A percentile compares a stretch with the other conserved stretches of the same genome.
Evolutionary conservation across 2,329 filamentous ascomycete genomes (phyloP).

Genomic region (Hypoxylon sp.): DNA sequence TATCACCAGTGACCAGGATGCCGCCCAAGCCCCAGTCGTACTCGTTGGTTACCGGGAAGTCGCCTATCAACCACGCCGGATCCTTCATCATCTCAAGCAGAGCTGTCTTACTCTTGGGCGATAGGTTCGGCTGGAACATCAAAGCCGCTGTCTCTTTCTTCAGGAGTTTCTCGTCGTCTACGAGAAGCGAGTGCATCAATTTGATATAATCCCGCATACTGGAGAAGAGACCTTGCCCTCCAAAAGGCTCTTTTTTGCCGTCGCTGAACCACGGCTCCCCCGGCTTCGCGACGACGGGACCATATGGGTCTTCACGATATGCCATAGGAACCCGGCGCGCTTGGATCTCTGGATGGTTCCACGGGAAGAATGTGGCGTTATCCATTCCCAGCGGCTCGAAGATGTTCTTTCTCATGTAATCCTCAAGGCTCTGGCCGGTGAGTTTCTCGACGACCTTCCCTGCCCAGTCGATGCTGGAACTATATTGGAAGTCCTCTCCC

Average conservation of each 20-base stretch:
- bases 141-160: constrained; percentile 56
- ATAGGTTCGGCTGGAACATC: constrained; percentile 64
- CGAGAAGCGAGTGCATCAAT: constrained; percentile 61
- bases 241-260: constrained; percentile 48
- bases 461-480: constrained; percentile 59
- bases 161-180: constrained; percentile 64
- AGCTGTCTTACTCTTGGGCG: constrained; percentile 37
- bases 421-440: constrained; percentile 43
- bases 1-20: constrained; percentile 56
- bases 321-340: constrained; percentile 43
- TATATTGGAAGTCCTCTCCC: constrained; percentile 59
- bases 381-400: constrained; percentile 41
- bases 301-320: constrained; percentile 23
- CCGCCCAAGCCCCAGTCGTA: constrained; percentile 60
- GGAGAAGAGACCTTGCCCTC: constrained; percentile 55
- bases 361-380: constrained; percentile 45
- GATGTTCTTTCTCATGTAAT: constrained; percentile 45
- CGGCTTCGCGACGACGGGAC: constrained; percentile 35
- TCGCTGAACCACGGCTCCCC: constrained; percentile 35
- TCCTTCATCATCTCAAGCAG: constrained; percentile 49
- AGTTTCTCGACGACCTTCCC: constrained; percentile 52
- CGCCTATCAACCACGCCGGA: constrained; percentile 49
- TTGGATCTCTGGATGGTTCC: constrained; percentile 35
- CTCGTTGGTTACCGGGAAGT: constrained; percentile 53
- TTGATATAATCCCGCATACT: constrained; percentile 59